Evolutionary conservation across 306 rosid genomes (phyloP).

Genomic region (Acmispon strigosus): DNA sequence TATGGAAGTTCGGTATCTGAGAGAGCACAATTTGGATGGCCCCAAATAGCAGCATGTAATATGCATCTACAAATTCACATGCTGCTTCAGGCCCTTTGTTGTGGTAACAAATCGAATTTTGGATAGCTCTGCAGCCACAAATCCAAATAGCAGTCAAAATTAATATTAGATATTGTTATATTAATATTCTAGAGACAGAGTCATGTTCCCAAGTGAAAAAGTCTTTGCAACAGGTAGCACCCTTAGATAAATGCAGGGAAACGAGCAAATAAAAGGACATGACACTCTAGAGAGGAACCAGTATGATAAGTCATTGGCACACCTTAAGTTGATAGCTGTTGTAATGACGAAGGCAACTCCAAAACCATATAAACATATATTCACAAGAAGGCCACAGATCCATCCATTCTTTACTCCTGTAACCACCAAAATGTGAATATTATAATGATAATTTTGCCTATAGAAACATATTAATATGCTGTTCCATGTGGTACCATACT

Average conservation of each 20-base stretch:
- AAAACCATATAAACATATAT: slow-evolving; percentile 40
- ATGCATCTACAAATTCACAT: slow-evolving; percentile 27
- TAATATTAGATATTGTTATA: not conserved
- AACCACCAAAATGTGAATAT: slow-evolving; percentile 12
- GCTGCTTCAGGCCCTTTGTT: slow-evolving; percentile 12
- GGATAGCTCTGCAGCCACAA: slow-evolving; percentile 38
- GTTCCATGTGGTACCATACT: not conserved
- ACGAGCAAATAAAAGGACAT: not conserved
- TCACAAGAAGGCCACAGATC: slow-evolving; percentile 38
- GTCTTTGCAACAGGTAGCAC: not conserved
- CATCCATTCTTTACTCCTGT: slow-evolving; percentile 30
- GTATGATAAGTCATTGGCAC: not conserved
- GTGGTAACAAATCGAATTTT: slow-evolving; percentile 37
- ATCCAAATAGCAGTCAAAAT: not conserved
- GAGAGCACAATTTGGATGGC: slow-evolving; percentile 50
- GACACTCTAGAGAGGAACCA: not conserved
- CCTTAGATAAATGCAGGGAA: not conserved
- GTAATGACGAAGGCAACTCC: slow-evolving; percentile 52
- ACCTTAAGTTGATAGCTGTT: slow-evolving; percentile 49
- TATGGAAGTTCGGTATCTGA: slow-evolving; percentile 66
- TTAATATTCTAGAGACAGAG: not conserved
- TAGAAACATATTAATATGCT: not conserved
- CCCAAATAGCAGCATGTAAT: slow-evolving; percentile 58
- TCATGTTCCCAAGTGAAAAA: not conserved
- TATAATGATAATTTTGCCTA: not conserved